Evolutionary conservation across 176 grass and related monocot species (phyloP).

Genomic region (Avena atlantica): DNA sequence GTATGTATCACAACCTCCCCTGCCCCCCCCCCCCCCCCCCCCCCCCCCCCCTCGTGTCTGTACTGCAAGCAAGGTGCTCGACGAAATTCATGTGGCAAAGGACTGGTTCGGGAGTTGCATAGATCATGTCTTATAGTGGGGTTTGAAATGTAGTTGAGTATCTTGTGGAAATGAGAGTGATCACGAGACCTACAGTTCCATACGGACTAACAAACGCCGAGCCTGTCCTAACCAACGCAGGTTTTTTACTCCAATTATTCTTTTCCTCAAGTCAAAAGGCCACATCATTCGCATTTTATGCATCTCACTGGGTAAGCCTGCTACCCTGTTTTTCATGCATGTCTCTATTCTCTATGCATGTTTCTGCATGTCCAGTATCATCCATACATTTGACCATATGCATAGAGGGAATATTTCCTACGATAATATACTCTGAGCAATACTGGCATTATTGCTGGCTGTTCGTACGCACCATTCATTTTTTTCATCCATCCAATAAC

Average conservation of each 20-base stretch:
- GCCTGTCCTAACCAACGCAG: constrained; percentile 48
- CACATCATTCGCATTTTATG: constrained; percentile 81
- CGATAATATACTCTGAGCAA: no score
- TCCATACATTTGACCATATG: no score
- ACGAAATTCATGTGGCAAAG: neutral
- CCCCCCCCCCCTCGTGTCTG: no score
- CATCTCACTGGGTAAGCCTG: constrained; percentile 67
- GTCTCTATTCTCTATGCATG: no score
- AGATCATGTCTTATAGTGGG: neutral
- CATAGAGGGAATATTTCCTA: no score
- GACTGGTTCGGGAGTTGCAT: neutral
- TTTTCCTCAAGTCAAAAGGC: constrained; percentile 70
- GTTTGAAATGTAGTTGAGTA: neutral
- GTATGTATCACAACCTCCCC: no score
- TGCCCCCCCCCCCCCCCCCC: constrained; percentile 18
- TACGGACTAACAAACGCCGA: neutral
- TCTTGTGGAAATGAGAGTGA: neutral
- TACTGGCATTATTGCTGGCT: no score
- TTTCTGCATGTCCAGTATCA: neutral
- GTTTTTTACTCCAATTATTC: constrained; percentile 86
- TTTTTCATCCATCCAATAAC: no score
- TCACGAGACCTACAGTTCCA: neutral
- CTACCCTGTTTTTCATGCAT: neutral
- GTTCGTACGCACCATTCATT: no score
- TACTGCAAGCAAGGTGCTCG: neutral